Base-by-base conservation (phyloP, 2,329 filamentous ascomycete genomes). In the Exophiala sp. region DNA sequence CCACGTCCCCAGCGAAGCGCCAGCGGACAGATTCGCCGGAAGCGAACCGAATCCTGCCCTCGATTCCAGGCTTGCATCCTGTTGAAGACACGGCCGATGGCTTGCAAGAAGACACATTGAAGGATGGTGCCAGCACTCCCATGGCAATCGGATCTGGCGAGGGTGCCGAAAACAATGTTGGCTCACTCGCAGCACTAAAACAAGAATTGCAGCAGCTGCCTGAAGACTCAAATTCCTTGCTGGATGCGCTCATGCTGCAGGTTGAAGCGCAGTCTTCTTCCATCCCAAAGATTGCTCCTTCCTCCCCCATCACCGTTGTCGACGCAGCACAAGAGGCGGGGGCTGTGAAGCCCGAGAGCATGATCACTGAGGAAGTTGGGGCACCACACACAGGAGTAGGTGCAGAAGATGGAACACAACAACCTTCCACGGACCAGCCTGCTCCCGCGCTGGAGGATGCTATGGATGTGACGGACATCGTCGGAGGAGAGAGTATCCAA, bases 231-330 rank as follows among this genome's bases (percentile, higher is more conserved):
- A 62, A 57, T 32, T 54, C 55, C 16, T 50, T 63, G 11, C 55
- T 63, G 4, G 61, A 63, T 43, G 52, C 57, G 3, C 47, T 63
- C 49, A 63, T 63, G 61, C 56, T 58, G 35, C 58, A 63, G 38
- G 59, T 63, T 24, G 61, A 63, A 50, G 59, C 59, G 20, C 58
- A 60, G 21, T 52, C 58, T 21, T 38, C 43, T 34, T 41, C 58
- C 16, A 8, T 36, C 32, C n/a, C 14, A 16, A n/a, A 44, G 16
- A 14, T 18, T 3, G 39, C 36, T 29, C 41, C 40, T 1, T 11
- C 34, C 12, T 20, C 42, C 9, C n/a, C 49, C 14, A 36, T 36
- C 33, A 24, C 42, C 4, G 6, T 35, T 24, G 2, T 38, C 14
- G 24, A 29, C 4, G 24, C 24, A 29, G 24, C 2, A 3, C 24